Percentiles rank a stretch among this genome's conserved stretches.
Evolutionary conservation across 2,329 filamentous ascomycete genomes (phyloP).

Genomic region (Colletotrichum sp.): DNA sequence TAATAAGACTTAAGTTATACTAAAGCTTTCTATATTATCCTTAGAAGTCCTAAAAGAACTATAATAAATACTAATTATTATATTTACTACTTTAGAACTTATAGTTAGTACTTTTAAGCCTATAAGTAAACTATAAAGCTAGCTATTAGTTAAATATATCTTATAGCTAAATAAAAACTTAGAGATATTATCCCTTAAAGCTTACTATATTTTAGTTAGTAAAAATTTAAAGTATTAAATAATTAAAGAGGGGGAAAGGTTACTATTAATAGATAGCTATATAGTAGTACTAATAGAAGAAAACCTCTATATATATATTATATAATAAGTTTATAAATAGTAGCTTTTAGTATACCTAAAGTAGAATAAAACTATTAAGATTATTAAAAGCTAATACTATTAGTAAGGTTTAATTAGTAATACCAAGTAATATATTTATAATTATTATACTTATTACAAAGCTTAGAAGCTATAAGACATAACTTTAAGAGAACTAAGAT

Average conservation of each 20-base stretch:
- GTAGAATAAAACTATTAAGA: not conserved
- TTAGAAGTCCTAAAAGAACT: accelerated
- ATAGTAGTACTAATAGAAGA: not conserved
- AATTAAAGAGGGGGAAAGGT: not conserved
- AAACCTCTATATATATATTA: not conserved
- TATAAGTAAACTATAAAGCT: too few species aligned
- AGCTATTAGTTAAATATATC: too few species aligned
- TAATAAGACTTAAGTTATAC: not conserved
- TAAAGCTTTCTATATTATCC: not conserved
- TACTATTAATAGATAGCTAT: not conserved
- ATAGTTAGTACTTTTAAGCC: not conserved
- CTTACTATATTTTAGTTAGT: too few species aligned
- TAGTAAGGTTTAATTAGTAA: too few species aligned
- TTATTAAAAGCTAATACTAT: not conserved
- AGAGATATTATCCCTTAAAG: too few species aligned
- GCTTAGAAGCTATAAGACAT: too few species aligned
- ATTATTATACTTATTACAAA: too few species aligned
- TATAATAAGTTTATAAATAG: not conserved
- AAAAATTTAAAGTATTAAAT: not conserved
- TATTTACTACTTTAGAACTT: not conserved
- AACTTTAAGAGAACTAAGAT: too few species aligned
- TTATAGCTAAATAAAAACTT: too few species aligned
- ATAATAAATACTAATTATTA: not conserved
- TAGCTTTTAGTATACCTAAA: too few species aligned
- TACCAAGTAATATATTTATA: too few species aligned